phyloP scores from a whole-genome alignment of 495 filamentous ascomycete species.

The Rhypophila decipiens region DNA sequence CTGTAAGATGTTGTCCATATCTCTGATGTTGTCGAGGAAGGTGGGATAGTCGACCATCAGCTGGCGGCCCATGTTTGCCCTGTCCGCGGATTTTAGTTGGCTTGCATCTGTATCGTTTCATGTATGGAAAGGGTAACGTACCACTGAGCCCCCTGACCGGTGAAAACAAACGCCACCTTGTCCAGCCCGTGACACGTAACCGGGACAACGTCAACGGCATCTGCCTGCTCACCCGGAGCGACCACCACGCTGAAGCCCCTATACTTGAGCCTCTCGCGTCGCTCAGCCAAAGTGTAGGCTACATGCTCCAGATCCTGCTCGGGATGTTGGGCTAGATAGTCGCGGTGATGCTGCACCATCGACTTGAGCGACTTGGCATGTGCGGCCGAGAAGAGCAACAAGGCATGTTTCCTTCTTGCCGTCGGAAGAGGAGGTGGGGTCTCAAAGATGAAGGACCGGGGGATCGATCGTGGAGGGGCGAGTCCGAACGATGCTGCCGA shows the following conservation, averaged over 20 bases:
- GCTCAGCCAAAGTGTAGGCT: no score
- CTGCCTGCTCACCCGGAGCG: not conserved
- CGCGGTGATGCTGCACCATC: constrained; percentile 22
- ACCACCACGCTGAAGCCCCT: constrained; percentile 1
- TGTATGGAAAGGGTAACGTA: no score
- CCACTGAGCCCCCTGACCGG: constrained; percentile 41
- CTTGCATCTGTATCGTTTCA: no score
- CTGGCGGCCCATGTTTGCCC: constrained; percentile 41
- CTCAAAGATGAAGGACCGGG: no score
- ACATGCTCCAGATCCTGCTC: constrained; percentile 10
- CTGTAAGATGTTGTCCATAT: not conserved
- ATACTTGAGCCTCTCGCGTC: constrained; percentile 29
- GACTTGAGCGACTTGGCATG: constrained; percentile 51
- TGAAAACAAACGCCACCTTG: constrained; percentile 29
- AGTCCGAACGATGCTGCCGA: not conserved
- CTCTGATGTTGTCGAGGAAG: not conserved
- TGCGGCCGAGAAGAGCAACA: constrained; percentile 34
- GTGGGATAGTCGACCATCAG: constrained; percentile 23
- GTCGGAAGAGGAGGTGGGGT: no score
- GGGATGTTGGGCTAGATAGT: no score
- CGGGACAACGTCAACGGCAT: not conserved
- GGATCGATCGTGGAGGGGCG: not conserved
- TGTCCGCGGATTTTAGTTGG: no score
- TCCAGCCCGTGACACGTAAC: not conserved
- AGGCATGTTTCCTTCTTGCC: not conserved